These are phyloP conservation scores for Gliomastix tumulicola DNA, from an alignment of 2,329 filamentous ascomycete genomes.

Conservation along the genomic window DNA sequence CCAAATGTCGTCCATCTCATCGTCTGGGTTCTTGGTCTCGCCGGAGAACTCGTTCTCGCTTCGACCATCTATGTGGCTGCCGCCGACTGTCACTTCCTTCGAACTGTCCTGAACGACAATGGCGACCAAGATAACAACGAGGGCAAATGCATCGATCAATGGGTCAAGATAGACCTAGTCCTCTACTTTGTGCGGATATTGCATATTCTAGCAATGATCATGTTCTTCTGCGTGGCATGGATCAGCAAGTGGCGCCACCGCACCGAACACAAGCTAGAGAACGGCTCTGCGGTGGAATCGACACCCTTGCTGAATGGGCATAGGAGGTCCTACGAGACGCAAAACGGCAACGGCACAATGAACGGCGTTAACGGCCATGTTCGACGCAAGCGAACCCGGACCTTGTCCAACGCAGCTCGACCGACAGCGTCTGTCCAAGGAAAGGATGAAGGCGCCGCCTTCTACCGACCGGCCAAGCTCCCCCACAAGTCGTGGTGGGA, in stretches of 20 bases:
- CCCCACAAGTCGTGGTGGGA: slow-evolving; percentile 94
- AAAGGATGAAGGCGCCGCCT: slow-evolving; percentile 64
- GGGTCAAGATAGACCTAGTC: slow-evolving; percentile 50
- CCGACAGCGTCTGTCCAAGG: slow-evolving; percentile 16
- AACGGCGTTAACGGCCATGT: slow-evolving; percentile 1
- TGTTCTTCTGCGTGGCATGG: slow-evolving; percentile 35
- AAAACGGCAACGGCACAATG: slow-evolving; percentile 14
- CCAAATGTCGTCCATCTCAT: slow-evolving; percentile 74
- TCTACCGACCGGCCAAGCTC: slow-evolving; percentile 81
- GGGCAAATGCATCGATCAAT: slow-evolving; percentile 26
- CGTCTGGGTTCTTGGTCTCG: slow-evolving; percentile 69
- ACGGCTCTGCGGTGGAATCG: slow-evolving; percentile 43
- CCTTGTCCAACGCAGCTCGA: slow-evolving; percentile 25
- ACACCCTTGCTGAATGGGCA: slow-evolving; percentile 53
- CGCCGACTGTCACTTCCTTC: slow-evolving; percentile 57
- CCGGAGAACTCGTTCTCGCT: slow-evolving; percentile 68
- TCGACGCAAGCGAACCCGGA: slow-evolving; percentile 25
- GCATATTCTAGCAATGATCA: slow-evolving; percentile 53
- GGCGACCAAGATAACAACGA: slow-evolving; percentile 5
- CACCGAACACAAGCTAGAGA: slow-evolving; percentile 22
- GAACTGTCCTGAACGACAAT: slow-evolving; percentile 17
- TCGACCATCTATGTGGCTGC: slow-evolving; percentile 63
- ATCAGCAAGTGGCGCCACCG: slow-evolving; percentile 30
- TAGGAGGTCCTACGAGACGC: slow-evolving; percentile 25
- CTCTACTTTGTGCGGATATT: slow-evolving; percentile 64